Conservation (phyloP, 768 basidiomycete species). For the Phlegmacium glaucopus region DNA sequence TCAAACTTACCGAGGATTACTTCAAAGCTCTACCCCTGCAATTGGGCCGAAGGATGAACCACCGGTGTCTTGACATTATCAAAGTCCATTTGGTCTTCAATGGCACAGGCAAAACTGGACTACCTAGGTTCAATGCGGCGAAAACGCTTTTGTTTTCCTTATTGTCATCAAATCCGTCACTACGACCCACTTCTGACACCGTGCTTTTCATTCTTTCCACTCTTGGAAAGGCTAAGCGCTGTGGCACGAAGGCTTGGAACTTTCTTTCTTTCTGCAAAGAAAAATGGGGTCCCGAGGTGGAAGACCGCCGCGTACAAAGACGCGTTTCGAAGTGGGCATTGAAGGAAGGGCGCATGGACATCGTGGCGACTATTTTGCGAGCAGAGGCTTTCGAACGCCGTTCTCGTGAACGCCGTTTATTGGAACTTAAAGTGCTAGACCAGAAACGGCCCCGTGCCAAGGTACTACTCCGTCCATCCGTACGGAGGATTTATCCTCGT, state of each 20-base stretch:
- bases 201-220: conserved; percentile 55
- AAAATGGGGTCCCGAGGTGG: conserved; percentile 54
- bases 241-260: conserved; percentile 51
- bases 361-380: conserved; percentile 27
- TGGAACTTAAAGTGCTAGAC: conserved; percentile 15
- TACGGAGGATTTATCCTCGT: conserved; percentile 24
- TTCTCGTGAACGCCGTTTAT: conserved; percentile 7
- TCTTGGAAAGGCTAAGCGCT: conserved; percentile 43
- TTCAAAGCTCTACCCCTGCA: conserved; percentile 43
- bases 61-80: conserved; percentile 48
- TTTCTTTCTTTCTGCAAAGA: conserved; percentile 42
- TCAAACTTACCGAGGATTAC: conserved; percentile 45
- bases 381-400: conserved; percentile 4
- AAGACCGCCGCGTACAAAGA: conserved; percentile 56
- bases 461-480: conserved; percentile 18
- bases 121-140: conserved; percentile 41
- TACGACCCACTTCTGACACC: conserved; percentile 58
- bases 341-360: conserved; percentile 61
- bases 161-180: conserved; percentile 40
- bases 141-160: conserved; percentile 43
- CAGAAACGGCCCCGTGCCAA: conserved; percentile 5
- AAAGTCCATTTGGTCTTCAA: conserved; percentile 43
- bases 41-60: conserved; percentile 31
- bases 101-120: conserved; percentile 28
- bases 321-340: conserved; percentile 56